Conservation (phyloP, 1,284 basidiomycete species). For the Marasmius fiardii region DNA sequence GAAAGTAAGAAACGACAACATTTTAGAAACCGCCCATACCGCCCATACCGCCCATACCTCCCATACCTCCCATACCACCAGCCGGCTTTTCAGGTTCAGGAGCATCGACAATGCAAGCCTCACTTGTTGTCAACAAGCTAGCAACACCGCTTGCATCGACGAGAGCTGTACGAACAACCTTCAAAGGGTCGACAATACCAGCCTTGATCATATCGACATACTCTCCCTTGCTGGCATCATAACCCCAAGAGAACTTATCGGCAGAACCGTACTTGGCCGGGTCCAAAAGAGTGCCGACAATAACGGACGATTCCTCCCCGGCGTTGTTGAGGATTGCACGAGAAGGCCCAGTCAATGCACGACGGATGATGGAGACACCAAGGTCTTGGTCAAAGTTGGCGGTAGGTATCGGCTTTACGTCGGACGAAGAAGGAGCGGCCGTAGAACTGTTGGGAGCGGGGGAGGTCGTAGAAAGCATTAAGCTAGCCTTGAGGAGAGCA, state of each 20-base stretch:
- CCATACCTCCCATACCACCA: conserved; percentile 60
- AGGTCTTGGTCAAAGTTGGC: conserved; percentile 98
- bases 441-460: conserved; percentile 38
- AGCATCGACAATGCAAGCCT: conserved; percentile 90
- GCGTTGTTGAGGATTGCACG: conserved; percentile 94
- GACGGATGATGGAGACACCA: conserved; percentile 91
- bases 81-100: conserved; percentile 78
- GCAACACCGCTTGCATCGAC: conserved; percentile 88
- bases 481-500: conserved; percentile 86
- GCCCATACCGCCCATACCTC: conserved; percentile 45
- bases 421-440: conserved; percentile 43
- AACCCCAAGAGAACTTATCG: conserved; percentile 84
- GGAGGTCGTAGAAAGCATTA: conserved; percentile 66
- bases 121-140: conserved; percentile 88
- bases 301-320: conserved; percentile 92
- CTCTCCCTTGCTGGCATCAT: conserved; percentile 89
- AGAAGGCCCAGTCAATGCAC: conserved; percentile 81
- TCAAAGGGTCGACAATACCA: conserved; percentile 93
- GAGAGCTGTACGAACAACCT: conserved; percentile 91
- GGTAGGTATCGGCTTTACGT: conserved; percentile 68
- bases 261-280: conserved; percentile 54
- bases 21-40: neutral
- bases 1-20: neutral
- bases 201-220: conserved; percentile 93
- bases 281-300: conserved; percentile 80